Base-by-base conservation (phyloP, 768 basidiomycete species). In the Mycena pura region DNA sequence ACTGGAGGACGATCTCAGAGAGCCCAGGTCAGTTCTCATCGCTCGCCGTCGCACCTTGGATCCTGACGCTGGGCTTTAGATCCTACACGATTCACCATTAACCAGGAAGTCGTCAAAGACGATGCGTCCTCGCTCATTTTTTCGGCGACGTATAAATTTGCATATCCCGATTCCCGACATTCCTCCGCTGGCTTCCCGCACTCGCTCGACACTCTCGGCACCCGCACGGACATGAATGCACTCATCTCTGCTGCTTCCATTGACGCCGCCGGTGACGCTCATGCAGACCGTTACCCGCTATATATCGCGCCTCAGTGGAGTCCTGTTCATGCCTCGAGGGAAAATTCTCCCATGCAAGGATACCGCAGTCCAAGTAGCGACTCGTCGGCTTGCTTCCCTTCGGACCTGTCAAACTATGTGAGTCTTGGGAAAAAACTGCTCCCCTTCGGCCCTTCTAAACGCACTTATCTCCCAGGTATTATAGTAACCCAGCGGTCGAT, bases 51-150 rank as follows among this genome's bases (percentile, higher is more conserved):
- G 32, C 7, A 31, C 54, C 25, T 46, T 17, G 29, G 40, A 43
- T 17, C 52, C 58, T 47, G 34, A 50, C 28, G 28, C 21, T 19
- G n/a, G 14, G 43, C 17, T 24, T 24, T 45, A 91, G 90, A 92
- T 72, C 87, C 88, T 21, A 84, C 87, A 5, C 73, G 81, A 55
- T 91, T 83, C 72, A 84, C 82, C 3, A 89, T 92, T 68, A 74
- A 85, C 40, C 90, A 92, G 69, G 84, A 88, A 48, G 85, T 92
- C 44, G 66, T 77, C 25, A 74, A 77, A 56, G 74, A 77, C 44
- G 70, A 74, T 28, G 65, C 66, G 25, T 69, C 65, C 13, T 66
- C 73, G 1, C 62, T 77, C 29, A 74, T 86, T 49, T 88, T 87
- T 72, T 85, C 84, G 13, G 86, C 86, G 8, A 77, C 80, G 54